Percentiles rank a stretch among this genome's conserved stretches.
Evolutionary conservation across 2,329 filamentous ascomycete genomes (phyloP).

Genomic region (Botryotinia calthae): DNA sequence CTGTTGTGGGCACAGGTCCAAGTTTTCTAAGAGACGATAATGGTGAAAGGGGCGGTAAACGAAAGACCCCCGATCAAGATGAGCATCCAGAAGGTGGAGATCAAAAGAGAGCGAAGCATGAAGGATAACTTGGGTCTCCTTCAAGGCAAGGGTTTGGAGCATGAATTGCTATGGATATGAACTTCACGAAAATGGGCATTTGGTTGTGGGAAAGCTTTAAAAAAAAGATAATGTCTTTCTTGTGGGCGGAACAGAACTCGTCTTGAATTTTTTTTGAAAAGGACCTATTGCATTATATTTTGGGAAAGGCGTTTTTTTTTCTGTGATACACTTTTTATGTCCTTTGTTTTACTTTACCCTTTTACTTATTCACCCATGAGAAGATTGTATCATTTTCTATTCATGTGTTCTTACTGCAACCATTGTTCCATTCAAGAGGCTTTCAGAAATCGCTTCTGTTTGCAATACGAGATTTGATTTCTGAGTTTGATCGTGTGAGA

Average conservation of each 20-base stretch:
- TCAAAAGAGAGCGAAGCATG: slow-evolving; percentile 19
- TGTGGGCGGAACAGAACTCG: slow-evolving; percentile 11
- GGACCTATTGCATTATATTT: slow-evolving; percentile 2
- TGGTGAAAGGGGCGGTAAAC: slow-evolving; percentile 29
- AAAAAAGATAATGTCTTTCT: slow-evolving; percentile 9
- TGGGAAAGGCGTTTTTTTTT: not conserved
- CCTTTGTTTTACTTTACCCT: not conserved
- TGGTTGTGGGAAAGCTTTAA: slow-evolving; percentile 8
- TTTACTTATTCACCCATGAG: not conserved
- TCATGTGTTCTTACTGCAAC: slow-evolving; percentile 1
- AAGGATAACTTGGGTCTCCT: slow-evolving; percentile 10
- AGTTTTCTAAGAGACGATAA: slow-evolving; percentile 61
- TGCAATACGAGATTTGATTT: slow-evolving; percentile 7
- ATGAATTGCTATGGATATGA: slow-evolving; percentile 15
- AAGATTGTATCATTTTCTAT: not conserved
- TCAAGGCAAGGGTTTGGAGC: not conserved
- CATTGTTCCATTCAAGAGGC: not conserved
- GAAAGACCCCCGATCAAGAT: slow-evolving; percentile 22
- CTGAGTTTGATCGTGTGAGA: not conserved
- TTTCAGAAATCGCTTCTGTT: not conserved
- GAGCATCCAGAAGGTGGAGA: slow-evolving; percentile 12
- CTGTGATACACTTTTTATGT: not conserved
- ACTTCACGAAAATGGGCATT: slow-evolving; percentile 15
- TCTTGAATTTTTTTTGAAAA: not conserved
- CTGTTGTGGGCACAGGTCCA: slow-evolving; percentile 60